A percentile compares a stretch with the other conserved stretches of the same genome.
phyloP scores from a whole-genome alignment of 345 rosid genomes.

The Luvunga scandens region DNA sequence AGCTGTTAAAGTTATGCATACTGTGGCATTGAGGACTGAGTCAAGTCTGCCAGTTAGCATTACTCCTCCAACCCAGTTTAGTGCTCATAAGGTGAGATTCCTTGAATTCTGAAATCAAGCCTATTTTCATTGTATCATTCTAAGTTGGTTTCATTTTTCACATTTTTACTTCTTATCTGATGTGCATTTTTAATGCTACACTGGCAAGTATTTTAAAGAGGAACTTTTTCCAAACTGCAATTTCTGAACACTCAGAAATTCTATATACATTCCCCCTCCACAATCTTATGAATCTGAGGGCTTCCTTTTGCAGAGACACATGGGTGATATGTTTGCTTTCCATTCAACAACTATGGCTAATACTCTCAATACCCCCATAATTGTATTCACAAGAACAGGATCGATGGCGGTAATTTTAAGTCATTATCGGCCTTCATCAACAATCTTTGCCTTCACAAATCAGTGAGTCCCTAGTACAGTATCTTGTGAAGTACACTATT shows the following conservation, averaged over 20 bases:
- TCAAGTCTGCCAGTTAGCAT: constrained; percentile 64
- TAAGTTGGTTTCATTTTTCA: neutral
- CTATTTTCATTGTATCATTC: neutral
- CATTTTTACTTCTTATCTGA: neutral
- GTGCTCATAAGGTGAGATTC: constrained; percentile 54
- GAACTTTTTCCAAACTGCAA: neutral
- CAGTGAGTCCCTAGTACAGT: constrained; percentile 47
- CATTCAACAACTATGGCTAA: constrained; percentile 94
- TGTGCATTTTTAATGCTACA: neutral
- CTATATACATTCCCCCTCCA: neutral
- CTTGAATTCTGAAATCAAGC: neutral
- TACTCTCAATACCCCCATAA: constrained; percentile 71
- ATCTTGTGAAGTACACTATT: neutral
- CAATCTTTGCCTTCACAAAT: constrained; percentile 93
- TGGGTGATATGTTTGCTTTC: constrained; percentile 99
- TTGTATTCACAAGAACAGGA: constrained; percentile 93
- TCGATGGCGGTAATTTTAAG: constrained; percentile 87
- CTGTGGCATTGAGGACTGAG: constrained; percentile 88
- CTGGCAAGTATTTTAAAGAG: neutral
- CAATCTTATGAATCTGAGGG: constrained; percentile 16
- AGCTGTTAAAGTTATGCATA: constrained; percentile 94
- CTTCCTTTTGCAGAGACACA: constrained; percentile 61
- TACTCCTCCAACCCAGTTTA: constrained; percentile 43
- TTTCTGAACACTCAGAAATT: neutral
- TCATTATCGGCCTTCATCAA: constrained; percentile 81